Evolutionary conservation across 73 alveolate species (phyloP).

Genomic region (Diophrys appendiculata): DNA sequence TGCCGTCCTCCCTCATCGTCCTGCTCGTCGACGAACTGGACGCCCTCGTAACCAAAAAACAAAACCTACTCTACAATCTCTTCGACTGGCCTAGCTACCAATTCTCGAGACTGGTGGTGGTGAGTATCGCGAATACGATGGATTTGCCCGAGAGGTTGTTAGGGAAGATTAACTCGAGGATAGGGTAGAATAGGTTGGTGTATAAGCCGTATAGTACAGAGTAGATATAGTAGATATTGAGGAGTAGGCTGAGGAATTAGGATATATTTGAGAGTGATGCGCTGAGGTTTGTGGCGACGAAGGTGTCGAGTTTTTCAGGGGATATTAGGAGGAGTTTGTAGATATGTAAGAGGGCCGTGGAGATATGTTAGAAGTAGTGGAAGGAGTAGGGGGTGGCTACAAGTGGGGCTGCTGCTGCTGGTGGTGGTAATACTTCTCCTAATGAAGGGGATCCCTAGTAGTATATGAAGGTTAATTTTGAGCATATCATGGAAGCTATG

Average conservation of each 20-base stretch:
- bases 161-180: slow-evolving; percentile 84
- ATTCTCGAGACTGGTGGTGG: slow-evolving; percentile 77
- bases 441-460: slow-evolving; percentile 28
- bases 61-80: slow-evolving; percentile 84
- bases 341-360: slow-evolving; percentile 87
- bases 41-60: slow-evolving; percentile 81
- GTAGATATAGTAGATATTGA: slow-evolving; percentile 74
- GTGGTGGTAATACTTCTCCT: too few species aligned
- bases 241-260: slow-evolving; percentile 71
- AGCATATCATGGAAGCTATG: slow-evolving; percentile 63
- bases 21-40: slow-evolving; percentile 93
- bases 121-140: slow-evolving; percentile 96
- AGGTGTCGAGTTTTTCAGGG: slow-evolving; percentile 86
- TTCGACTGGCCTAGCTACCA: slow-evolving; percentile 92
- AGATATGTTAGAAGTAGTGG: slow-evolving; percentile 57
- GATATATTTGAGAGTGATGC: slow-evolving; percentile 72
- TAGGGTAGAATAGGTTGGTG: slow-evolving; percentile 90
- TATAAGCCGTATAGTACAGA: slow-evolving; percentile 87
- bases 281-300: slow-evolving; percentile 67
- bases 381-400: slow-evolving; percentile 28
- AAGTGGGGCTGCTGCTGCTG: too few species aligned
- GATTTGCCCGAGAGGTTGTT: slow-evolving; percentile 89
- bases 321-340: slow-evolving; percentile 88
- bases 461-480: background rate
- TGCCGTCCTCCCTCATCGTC: slow-evolving; percentile 36